Conservation (phyloP, 768 basidiomycete species). For the Cubamyces lactineus region DNA sequence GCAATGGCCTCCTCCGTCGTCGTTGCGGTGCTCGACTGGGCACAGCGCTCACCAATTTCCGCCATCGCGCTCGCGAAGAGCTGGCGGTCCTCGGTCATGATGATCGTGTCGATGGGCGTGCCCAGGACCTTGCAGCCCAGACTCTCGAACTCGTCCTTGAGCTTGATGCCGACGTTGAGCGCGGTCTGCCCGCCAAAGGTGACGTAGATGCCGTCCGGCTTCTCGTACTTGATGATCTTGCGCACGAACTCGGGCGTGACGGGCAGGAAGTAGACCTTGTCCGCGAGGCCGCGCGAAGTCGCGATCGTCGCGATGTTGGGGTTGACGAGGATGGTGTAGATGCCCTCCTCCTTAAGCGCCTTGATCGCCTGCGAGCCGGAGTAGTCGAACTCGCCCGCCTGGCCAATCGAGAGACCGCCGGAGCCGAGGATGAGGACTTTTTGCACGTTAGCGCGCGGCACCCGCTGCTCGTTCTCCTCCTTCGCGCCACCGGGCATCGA, state of each 20-base stretch:
- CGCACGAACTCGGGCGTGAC: slow-evolving; percentile 97
- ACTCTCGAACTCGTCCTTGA: slow-evolving; percentile 93
- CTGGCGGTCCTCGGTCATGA: slow-evolving; percentile 95
- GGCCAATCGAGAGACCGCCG: slow-evolving; percentile 96
- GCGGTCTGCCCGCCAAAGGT: slow-evolving; percentile 99
- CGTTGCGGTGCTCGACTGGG: slow-evolving; percentile 87
- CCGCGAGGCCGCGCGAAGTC: slow-evolving; percentile 94
- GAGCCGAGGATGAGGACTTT: slow-evolving; percentile 98
- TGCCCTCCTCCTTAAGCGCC: slow-evolving; percentile 97
- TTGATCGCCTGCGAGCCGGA: slow-evolving; percentile 99
- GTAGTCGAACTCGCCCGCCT: slow-evolving; percentile 99
- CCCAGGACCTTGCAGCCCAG: slow-evolving; percentile 94
- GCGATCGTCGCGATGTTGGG: slow-evolving; percentile 99
- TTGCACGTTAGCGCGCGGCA: slow-evolving; percentile 74
- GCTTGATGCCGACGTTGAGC: slow-evolving; percentile 93
- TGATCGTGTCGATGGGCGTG: slow-evolving; percentile 96
- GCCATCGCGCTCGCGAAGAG: slow-evolving; percentile 94
- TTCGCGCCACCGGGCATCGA: slow-evolving; percentile 78
- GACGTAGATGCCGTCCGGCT: slow-evolving; percentile 98
- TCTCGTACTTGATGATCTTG: slow-evolving; percentile 98
- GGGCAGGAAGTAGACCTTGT: slow-evolving; percentile 99
- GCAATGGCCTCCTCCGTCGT: slow-evolving; percentile 79
- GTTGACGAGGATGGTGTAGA: slow-evolving; percentile 98
- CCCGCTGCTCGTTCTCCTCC: slow-evolving; percentile 76
- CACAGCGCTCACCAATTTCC: slow-evolving; percentile 94